Base-by-base conservation (phyloP, 495 filamentous ascomycete genomes). In the Penicillium paxilli region DNA sequence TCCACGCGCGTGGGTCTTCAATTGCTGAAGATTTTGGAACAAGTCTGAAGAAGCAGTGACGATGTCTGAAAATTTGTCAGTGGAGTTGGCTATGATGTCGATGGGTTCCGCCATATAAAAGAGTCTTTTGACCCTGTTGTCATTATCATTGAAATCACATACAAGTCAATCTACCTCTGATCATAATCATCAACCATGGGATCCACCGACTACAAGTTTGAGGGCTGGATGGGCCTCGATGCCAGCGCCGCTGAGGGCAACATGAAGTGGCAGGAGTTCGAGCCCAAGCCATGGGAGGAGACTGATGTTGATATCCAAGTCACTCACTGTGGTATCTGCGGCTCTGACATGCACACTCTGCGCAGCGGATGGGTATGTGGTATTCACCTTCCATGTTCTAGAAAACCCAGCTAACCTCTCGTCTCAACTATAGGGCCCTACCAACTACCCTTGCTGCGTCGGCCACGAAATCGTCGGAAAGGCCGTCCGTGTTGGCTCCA, bases 401-500 rank as follows among this genome's bases (percentile, higher is more conserved):
- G 35, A 19, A 19, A 2, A 14, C 4, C 2, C 1, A 19, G 35
- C 35, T 38, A 38, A 38, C 12, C 16, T 19, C 2, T 9, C n/a
- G 5, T 7, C n/a, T n/a, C 16, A 16, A 2, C 17, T 21, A 21
- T 37, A 76, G 72, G 66, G 81, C 1, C 77, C 78, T 8, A 83
- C 85, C 24, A 53, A 70, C 0, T 92, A 91, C 70, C 88, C 89
- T n/a, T 83, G 80, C 71, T 83, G 83, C 61, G 89, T 92, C 26
- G 91, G 89, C 33, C 91, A 94, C 70, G 92, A 96, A 64, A 87
- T 96, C 23, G 84, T 92, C 35, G 92, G 92, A 30, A 82, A 69
- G 4, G 89, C 83, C 6, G 85, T 92, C 22, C 84, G 85, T 14
- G 86, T 93, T 17, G 92, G 91, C 22, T 77, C 73, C 47, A 78